Percentiles rank a stretch among this genome's conserved stretches.
phyloP scores from a whole-genome alignment of 768 basidiomycete species.

The Punctularia strigosozonata region DNA sequence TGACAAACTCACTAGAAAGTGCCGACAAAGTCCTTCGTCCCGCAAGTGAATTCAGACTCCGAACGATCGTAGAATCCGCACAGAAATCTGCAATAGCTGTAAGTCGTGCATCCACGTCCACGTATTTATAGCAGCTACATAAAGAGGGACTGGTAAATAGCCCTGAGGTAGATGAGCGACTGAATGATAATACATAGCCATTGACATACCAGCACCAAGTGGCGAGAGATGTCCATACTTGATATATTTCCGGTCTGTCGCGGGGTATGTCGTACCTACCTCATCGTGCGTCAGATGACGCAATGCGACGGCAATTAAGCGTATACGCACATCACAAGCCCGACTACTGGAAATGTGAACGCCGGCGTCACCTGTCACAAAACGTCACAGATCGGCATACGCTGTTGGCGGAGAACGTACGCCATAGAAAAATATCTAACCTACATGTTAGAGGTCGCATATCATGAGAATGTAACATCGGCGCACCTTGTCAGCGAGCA shows the following conservation, averaged over 20 bases:
- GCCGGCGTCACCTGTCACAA: slow-evolving; percentile 37
- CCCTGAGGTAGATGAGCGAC: slow-evolving; percentile 24
- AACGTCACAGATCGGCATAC: neutral
- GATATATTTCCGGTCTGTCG: slow-evolving; percentile 46
- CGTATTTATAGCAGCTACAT: slow-evolving; percentile 24
- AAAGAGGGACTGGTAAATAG: slow-evolving; percentile 44
- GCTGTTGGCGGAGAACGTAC: slow-evolving; percentile 20
- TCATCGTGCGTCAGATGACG: neutral
- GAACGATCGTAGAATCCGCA: slow-evolving; percentile 27
- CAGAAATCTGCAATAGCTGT: slow-evolving; percentile 24
- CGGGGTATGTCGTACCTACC: slow-evolving; percentile 71
- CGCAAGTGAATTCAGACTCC: slow-evolving; percentile 26
- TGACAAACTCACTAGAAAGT: slow-evolving; percentile 21
- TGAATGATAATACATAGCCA: neutral
- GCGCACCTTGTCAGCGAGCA: slow-evolving; percentile 44
- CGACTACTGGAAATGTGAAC: slow-evolving; percentile 47
- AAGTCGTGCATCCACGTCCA: too few relatives aligned
- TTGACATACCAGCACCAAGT: slow-evolving; percentile 50
- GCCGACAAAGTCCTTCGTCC: slow-evolving; percentile 26
- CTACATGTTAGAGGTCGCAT: too few relatives aligned
- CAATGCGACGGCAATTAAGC: neutral
- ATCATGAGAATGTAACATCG: too few relatives aligned
- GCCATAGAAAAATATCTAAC: slow-evolving; percentile 51
- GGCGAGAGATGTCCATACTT: slow-evolving; percentile 41
- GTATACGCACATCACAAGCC: slow-evolving; percentile 49